Evolutionary conservation across 441 rosid genomes (phyloP).

Genomic region (Adansonia gregorii): DNA sequence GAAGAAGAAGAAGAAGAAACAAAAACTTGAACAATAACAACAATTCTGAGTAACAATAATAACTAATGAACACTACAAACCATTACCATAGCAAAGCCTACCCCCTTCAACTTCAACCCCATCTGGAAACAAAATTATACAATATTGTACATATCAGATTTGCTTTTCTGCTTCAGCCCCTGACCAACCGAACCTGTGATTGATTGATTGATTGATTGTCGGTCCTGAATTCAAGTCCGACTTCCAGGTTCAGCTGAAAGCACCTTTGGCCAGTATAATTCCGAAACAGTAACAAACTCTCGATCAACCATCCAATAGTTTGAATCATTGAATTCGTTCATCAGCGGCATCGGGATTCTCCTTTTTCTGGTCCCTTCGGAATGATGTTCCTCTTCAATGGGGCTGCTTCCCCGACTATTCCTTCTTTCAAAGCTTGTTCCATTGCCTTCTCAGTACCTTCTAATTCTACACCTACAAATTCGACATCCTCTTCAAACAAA

Average conservation of each 20-base stretch:
- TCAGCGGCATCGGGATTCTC: constrained; percentile 61
- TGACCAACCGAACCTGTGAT: not conserved
- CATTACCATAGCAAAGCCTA: constrained; percentile 40
- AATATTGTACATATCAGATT: constrained; percentile 56
- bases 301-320: constrained; percentile 94
- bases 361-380: constrained; percentile 51
- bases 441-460: constrained; percentile 95
- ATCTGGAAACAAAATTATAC: constrained; percentile 46
- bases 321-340: constrained; percentile 82
- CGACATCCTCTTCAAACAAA: constrained; percentile 94
- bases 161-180: constrained; percentile 24
- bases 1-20: constrained; percentile 17
- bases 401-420: constrained; percentile 95
- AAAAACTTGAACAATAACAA: constrained; percentile 40
- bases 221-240: constrained; percentile 22
- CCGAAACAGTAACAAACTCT: constrained; percentile 83
- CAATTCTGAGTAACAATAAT: not conserved
- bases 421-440: constrained; percentile 94
- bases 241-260: constrained; percentile 24
- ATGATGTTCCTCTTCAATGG: constrained; percentile 64
- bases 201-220: not conserved
- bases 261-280: constrained; percentile 41
- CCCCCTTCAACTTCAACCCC: constrained; percentile 38
- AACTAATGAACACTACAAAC: constrained; percentile 35
- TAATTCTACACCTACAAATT: constrained; percentile 89